Base-by-base conservation (phyloP, 345 rosid genomes). In the Cardamine resedifolia region DNA sequence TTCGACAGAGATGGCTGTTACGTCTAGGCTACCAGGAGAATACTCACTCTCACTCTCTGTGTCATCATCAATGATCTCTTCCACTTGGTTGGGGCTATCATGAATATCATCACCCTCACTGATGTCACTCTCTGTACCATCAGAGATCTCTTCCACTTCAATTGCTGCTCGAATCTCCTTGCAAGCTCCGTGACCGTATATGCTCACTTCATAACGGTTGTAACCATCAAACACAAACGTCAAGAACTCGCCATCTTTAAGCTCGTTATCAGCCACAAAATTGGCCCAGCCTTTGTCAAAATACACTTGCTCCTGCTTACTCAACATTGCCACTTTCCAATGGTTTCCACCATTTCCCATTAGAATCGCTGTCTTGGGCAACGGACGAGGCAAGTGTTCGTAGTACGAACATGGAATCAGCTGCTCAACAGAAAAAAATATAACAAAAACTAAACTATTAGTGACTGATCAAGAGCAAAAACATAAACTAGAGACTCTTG, bases 211-310 rank as follows among this genome's bases (percentile, higher is more conserved):
- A 43, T 19, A 61, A 16, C n/a, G 30, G 9, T 2, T 11, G 66
- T 41, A 6, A 23, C 66, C 66, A 43, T 61, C 51, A 41, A 41
- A 41, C 10, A 61, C 36, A 43, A 61, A 61, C 5, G 23, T 24
- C 15, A 61, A 61, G 33, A 41, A 24, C 8, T 61, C 66, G 0
- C 66, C 66, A 5, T 41, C 51, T 57, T 57, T 57, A 10, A 61
- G 36, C 6, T 61, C 51, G 19, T 61, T 41, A 24, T 61, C 66
- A 7, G 1, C 34, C 14, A 43, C 66, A 5, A 61, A 61, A 9
- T n/a, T 43, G 7, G 9, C 23, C 66, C 66, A 61, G 15, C 66
- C 66, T 61, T 16, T 12, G 10, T 43, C n/a, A n/a, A 61, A 41
- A 26, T 62, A 62, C 52, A 62, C 36, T 62, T 62, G 52, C 10